Evolutionary conservation across 2,329 filamentous ascomycete species (phyloP).

Genomic region (Cryphonectria naterciae): DNA sequence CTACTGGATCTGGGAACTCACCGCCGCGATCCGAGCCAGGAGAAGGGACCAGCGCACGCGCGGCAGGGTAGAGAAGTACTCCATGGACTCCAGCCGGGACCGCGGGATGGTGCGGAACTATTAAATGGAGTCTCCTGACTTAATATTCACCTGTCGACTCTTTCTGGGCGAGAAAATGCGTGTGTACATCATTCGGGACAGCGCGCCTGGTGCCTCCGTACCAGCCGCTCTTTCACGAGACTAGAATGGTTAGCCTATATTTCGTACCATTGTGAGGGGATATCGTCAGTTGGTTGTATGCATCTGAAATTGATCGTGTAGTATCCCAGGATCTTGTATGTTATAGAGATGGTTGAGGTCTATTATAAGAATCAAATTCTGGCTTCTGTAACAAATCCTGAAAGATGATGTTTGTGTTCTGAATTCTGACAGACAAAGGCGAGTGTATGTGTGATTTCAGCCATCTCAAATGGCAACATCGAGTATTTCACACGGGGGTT

Average conservation of each 20-base stretch:
- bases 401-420: background rate
- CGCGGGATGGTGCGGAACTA: background rate
- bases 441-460: background rate
- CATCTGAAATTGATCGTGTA: background rate
- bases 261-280: background rate
- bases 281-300: background rate
- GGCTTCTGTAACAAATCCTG: background rate
- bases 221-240: background rate
- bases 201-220: slow-evolving; percentile 3
- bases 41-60: slow-evolving; percentile 30
- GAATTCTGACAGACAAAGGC: background rate
- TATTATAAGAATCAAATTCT: background rate
- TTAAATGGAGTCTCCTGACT: background rate
- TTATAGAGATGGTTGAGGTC: background rate
- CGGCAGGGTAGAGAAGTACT: slow-evolving; percentile 16
- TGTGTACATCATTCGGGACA: background rate
- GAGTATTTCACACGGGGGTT: too few species aligned
- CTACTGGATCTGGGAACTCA: slow-evolving; percentile 48
- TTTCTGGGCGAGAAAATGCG: background rate
- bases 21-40: slow-evolving; percentile 37
- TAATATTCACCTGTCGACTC: background rate
- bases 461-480: background rate
- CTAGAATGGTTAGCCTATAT: background rate
- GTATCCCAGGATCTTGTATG: background rate
- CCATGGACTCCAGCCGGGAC: slow-evolving; percentile 23